Evolutionary conservation across 495 filamentous ascomycete species (phyloP).

Genomic region (Penicillium cataractarum): DNA sequence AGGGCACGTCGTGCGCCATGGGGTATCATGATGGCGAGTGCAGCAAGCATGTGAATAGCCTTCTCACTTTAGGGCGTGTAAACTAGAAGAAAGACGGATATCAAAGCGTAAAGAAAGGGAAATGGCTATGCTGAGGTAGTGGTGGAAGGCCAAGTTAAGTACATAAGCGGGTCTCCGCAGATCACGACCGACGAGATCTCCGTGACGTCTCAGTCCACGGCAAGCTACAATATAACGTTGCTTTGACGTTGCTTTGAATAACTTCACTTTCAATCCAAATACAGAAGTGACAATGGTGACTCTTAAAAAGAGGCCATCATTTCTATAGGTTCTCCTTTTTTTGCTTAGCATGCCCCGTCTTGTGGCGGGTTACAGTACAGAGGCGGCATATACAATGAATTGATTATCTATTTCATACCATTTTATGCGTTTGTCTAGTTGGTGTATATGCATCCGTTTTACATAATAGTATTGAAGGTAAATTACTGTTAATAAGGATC

Average conservation of each 20-base stretch:
- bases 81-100: not conserved
- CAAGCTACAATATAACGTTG: not conserved
- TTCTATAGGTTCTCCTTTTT: not conserved
- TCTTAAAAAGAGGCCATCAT: not conserved
- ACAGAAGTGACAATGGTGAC: not conserved
- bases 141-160: not conserved
- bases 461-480: too few relatives aligned
- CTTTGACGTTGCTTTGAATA: too few relatives aligned
- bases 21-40: not conserved
- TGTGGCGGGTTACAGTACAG: too few relatives aligned
- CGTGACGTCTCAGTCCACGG: not conserved
- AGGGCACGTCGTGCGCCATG: slow-evolving; percentile 1
- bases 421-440: too few relatives aligned
- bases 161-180: not conserved
- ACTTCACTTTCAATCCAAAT: not conserved
- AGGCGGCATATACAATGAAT: too few relatives aligned
- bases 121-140: not conserved
- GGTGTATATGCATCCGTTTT: too few relatives aligned
- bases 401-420: too few relatives aligned
- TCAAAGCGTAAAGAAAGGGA: not conserved
- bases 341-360: not conserved
- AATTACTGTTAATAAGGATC: too few relatives aligned
- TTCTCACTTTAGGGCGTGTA: not conserved
- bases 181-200: not conserved
- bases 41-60: not conserved